Base-by-base conservation (phyloP, 345 rosid species). In the Salix koriyanagi region DNA sequence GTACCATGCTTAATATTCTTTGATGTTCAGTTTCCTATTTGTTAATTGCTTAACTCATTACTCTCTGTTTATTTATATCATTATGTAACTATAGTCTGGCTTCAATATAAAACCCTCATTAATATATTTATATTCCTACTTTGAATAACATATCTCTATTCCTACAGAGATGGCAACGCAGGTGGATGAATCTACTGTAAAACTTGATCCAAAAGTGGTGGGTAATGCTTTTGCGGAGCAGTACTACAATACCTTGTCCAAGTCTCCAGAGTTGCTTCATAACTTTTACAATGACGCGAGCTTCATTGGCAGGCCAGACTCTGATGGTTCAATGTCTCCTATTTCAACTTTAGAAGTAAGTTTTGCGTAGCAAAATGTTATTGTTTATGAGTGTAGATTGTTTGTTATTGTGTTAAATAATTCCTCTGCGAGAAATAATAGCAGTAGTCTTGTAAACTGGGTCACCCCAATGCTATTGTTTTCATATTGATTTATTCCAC, bases 181-280 rank as follows among this genome's bases (percentile, higher is more conserved):
- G 60, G 62, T n/a, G 25, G 80, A 68, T 56, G 69, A 50, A 28
- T 41, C 71, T 69, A 62, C 61, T 15, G 5, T n/a, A 26, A 58
- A 58, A 23, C 77, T 39, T 12, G 26, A 41, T 4, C 69, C 84
- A 6, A 36, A 77, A 34, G 67, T 73, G 75, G 80, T 81, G 66
- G 80, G 80, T n/a, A 77, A 73, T 62, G 75, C 75, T 36, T 81
- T 81, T 73, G 80, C 77, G 42, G 69, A 77, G 71, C 84, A 81
- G 52, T 81, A 81, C 69, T 81, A 81, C 60, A 72, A 48, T 41
- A 5, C 65, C 9, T 61, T 81, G 13, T 41, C 71, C n/a, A 21
- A 54, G 41, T 69, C 71, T 7, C 84, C 84, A 13, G 75, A 77
- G 44, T 2, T 19, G 3, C 75, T 77, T 37, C 84, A 81, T 42